phyloP scores from a whole-genome alignment of 2,329 filamentous ascomycete genomes.

The Cladosporium halotolerans region DNA sequence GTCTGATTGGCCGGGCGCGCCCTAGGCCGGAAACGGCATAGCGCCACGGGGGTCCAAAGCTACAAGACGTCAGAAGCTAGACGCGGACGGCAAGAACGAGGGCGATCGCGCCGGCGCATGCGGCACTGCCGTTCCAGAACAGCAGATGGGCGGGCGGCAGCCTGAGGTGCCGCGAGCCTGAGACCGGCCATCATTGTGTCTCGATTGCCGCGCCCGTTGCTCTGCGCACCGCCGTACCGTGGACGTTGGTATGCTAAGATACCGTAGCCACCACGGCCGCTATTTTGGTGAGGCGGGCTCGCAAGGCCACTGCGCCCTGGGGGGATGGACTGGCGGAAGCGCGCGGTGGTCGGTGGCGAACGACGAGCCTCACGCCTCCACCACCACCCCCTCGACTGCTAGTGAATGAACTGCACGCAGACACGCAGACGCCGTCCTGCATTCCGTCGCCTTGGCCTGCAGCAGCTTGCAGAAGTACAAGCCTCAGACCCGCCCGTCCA shows the following conservation, averaged over 20 bases:
- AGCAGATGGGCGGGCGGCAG: conserved; percentile 1
- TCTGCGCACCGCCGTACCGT: neutral
- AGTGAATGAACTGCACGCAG: neutral
- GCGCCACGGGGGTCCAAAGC: no score
- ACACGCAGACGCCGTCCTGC: conserved; percentile 7
- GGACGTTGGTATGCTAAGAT: no score
- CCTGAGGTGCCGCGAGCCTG: neutral
- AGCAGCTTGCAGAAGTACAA: neutral
- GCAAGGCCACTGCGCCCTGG: neutral
- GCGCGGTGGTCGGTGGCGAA: no score
- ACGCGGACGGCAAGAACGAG: no score
- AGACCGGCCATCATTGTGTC: neutral
- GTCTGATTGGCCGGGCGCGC: neutral
- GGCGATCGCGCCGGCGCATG: neutral
- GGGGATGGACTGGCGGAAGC: no score
- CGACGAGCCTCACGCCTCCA: no score
- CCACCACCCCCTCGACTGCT: no score
- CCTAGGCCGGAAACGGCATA: no score
- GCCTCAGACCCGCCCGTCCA: neutral
- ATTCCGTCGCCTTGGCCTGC: conserved; percentile 5
- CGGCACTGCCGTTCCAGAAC: conserved; percentile 6
- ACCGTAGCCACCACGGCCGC: no score
- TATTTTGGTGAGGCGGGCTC: no score
- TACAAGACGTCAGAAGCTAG: no score
- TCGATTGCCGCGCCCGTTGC: conserved; percentile 3